phyloP scores from a whole-genome alignment of 1,284 basidiomycete genomes.

The Mycena citricolor region DNA sequence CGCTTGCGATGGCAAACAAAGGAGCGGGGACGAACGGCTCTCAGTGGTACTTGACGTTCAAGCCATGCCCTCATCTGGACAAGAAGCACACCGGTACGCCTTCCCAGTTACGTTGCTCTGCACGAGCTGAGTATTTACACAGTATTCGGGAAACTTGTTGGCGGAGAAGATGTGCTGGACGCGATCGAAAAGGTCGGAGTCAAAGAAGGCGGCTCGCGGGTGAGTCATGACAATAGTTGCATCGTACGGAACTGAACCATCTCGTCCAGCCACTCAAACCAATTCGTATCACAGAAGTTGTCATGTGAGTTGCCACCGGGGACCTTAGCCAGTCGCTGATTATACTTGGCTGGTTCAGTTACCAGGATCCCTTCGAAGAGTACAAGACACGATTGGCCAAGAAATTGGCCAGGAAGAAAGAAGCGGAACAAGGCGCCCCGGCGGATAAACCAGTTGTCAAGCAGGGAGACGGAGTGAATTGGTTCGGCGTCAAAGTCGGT shows the following conservation, averaged over 20 bases:
- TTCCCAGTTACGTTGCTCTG: too few relatives aligned
- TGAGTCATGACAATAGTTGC: too few relatives aligned
- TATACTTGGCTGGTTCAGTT: too few relatives aligned
- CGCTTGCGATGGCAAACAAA: conserved; percentile 90
- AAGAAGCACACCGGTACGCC: too few relatives aligned
- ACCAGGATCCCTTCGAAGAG: conserved; percentile 85
- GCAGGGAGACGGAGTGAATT: conserved; percentile 67
- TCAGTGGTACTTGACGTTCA: conserved; percentile 92
- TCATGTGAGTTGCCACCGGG: conserved; percentile 76
- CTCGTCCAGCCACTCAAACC: conserved; percentile 83
- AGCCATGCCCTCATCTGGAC: conserved; percentile 74
- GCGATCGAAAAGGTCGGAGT: conserved; percentile 80
- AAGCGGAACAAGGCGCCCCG: conserved; percentile 42
- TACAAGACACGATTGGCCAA: conserved; percentile 77
- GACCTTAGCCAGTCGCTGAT: too few relatives aligned
- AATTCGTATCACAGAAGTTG: conserved; percentile 74
- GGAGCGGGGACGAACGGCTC: conserved; percentile 82
- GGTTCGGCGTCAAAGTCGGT: conserved; percentile 82
- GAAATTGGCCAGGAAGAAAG: conserved; percentile 69
- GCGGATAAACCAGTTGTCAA: conserved; percentile 40
- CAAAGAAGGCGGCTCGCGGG: too few relatives aligned
- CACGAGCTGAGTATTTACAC: too few relatives aligned
- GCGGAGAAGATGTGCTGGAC: conserved; percentile 88
- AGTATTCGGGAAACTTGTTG: conserved; percentile 95
- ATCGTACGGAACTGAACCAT: conserved; percentile 73